Conservation (phyloP, 2,329 filamentous ascomycete genomes). For the Fusarium udum region DNA sequence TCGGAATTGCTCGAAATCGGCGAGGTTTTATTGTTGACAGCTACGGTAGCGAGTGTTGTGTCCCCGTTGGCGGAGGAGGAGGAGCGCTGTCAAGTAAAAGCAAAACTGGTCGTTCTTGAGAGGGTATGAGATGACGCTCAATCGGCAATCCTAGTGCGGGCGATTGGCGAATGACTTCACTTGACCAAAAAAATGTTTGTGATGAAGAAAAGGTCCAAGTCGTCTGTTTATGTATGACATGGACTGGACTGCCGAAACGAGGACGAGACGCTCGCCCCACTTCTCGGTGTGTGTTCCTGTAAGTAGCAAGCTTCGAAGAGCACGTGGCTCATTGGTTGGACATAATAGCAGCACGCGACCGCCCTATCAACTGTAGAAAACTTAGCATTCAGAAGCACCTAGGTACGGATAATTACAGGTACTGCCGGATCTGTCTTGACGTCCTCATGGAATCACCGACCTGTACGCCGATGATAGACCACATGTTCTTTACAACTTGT, state of each 20-base stretch:
- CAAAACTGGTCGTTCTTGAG: background rate
- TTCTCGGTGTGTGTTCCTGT: slow-evolving; percentile 12
- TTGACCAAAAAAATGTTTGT: slow-evolving; percentile 11
- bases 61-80: background rate
- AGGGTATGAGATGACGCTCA: background rate
- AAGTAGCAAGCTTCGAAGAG: background rate
- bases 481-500: background rate
- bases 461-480: background rate
- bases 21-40: slow-evolving; percentile 23
- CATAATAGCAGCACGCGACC: background rate
- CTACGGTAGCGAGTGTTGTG: background rate
- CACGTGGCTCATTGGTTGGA: slow-evolving; percentile 49
- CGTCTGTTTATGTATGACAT: slow-evolving; percentile 36
- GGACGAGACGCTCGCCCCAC: slow-evolving; percentile 22
- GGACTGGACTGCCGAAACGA: slow-evolving; percentile 25
- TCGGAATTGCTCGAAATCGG: slow-evolving; percentile 37
- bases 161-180: slow-evolving; percentile 5
- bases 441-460: background rate
- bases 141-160: slow-evolving; percentile 7
- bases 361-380: slow-evolving; percentile 23
- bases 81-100: background rate
- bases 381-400: background rate
- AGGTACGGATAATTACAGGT: slow-evolving; percentile 27
- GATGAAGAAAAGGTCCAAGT: slow-evolving; percentile 26
- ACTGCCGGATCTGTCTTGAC: slow-evolving; percentile 19